A percentile compares a stretch with the other conserved stretches of the same genome.
phyloP scores from a whole-genome alignment of 495 filamentous ascomycete species.

The Penicillium desertorum region DNA sequence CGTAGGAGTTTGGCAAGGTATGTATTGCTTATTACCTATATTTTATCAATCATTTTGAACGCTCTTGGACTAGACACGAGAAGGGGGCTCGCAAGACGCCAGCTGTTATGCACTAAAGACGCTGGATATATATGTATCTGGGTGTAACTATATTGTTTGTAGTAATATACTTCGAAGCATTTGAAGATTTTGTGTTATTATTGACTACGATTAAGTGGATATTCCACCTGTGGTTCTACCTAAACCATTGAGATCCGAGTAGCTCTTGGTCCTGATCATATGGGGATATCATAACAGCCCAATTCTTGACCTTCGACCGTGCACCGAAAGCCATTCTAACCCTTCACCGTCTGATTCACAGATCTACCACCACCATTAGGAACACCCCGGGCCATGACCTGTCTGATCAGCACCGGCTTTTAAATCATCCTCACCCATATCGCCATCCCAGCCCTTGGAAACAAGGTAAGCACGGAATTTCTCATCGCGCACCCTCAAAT shows the following conservation, averaged over 20 bases:
- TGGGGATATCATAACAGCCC: not conserved
- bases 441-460: conserved; percentile 46
- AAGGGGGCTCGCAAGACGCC: not conserved
- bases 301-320: not conserved
- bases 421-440: conserved; percentile 48
- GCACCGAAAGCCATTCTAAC: not conserved
- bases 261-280: not conserved
- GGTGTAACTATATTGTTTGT: not conserved
- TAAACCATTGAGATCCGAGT: not conserved
- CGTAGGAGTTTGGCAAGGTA: too few species aligned
- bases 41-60: too few species aligned
- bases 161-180: not conserved
- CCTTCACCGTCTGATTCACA: not conserved
- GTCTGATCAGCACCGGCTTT: conserved; percentile 31
- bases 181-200: not conserved
- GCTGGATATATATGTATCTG: not conserved
- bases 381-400: conserved; percentile 20
- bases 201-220: not conserved
- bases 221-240: not conserved
- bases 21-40: too few species aligned
- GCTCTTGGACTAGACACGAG: not conserved
- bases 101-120: not conserved
- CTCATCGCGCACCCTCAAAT: conserved; percentile 43
- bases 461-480: conserved; percentile 49
- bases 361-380: not conserved